Conservation (phyloP, 768 basidiomycete genomes). For the Pseudohyphozyma bogoriensis region DNA sequence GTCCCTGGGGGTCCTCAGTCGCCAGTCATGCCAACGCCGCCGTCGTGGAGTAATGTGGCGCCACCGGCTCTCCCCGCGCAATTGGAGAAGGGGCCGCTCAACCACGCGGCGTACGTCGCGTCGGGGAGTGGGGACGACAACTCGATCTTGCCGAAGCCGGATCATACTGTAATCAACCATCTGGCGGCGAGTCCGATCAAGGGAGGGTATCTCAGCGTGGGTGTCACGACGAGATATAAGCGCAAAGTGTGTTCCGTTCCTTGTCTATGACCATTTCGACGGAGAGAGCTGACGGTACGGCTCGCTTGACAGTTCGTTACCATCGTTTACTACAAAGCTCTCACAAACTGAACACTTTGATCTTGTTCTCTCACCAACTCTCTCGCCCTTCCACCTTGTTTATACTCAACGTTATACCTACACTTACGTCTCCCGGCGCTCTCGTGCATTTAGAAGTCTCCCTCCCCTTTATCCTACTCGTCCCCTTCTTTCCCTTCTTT, state of each 20-base stretch:
- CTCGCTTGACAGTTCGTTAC: slow-evolving; percentile 21
- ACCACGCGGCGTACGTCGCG: slow-evolving; percentile 40
- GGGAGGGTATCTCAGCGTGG: slow-evolving; percentile 86
- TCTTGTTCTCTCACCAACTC: neutral
- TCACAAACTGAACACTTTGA: no score
- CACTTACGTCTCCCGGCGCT: no score
- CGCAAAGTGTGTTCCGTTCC: slow-evolving; percentile 55
- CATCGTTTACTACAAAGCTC: no score
- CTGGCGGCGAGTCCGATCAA: slow-evolving; percentile 84
- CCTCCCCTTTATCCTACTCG: no score
- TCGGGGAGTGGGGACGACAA: slow-evolving; percentile 56
- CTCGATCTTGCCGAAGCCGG: slow-evolving; percentile 81
- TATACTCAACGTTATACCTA: no score
- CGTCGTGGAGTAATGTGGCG: slow-evolving; percentile 37
- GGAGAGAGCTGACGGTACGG: neutral
- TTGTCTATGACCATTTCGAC: neutral
- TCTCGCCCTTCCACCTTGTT: neutral
- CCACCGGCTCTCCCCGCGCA: slow-evolving; percentile 82
- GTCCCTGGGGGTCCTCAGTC: neutral
- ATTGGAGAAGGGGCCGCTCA: slow-evolving; percentile 87
- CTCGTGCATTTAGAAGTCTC: no score
- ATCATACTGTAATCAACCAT: slow-evolving; percentile 88
- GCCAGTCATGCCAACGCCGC: slow-evolving; percentile 17
- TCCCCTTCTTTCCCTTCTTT: no score
- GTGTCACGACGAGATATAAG: slow-evolving; percentile 79